Evolutionary conservation across 192 early-diverging fungal species (phyloP).

Genomic region (Chytriomyces hyalinus): DNA sequence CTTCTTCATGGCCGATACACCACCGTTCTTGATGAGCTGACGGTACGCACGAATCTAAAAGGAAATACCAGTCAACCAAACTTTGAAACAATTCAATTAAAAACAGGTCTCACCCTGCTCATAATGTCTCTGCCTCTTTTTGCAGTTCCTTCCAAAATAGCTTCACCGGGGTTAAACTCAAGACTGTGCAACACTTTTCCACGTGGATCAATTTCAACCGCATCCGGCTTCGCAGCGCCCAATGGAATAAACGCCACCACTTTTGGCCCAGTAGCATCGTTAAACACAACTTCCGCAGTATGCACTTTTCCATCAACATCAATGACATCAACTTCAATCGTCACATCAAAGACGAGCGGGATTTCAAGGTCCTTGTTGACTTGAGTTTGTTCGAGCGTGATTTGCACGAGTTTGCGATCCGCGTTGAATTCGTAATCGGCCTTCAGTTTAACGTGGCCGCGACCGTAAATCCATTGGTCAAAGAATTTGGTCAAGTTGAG

Average conservation of each 20-base stretch:
- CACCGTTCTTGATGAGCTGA: constrained; percentile 54
- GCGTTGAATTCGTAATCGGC: constrained; percentile 79
- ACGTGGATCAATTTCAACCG: constrained; percentile 54
- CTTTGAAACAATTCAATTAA: neutral
- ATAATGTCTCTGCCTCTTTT: constrained; percentile 44
- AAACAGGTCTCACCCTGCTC: constrained; percentile 43
- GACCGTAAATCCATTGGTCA: constrained; percentile 90
- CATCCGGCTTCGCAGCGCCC: constrained; percentile 37
- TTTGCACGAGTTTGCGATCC: constrained; percentile 85
- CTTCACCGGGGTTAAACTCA: constrained; percentile 48
- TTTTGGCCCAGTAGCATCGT: constrained; percentile 31
- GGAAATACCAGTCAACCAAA: neutral
- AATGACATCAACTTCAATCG: constrained; percentile 50
- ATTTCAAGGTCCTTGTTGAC: constrained; percentile 41
- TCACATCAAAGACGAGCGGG: constrained; percentile 50
- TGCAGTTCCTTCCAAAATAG: constrained; percentile 48
- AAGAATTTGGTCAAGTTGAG: constrained; percentile 78
- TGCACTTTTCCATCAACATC: constrained; percentile 48
- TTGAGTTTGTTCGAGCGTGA: constrained; percentile 62
- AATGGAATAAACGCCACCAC: constrained; percentile 37
- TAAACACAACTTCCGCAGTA: constrained; percentile 40
- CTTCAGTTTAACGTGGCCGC: constrained; percentile 85
- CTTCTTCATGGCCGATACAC: constrained; percentile 42
- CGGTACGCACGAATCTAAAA: constrained; percentile 40
- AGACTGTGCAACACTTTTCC: constrained; percentile 49